phyloP scores from a whole-genome alignment of 495 filamentous ascomycete species.

The Aspergillus affinis region DNA sequence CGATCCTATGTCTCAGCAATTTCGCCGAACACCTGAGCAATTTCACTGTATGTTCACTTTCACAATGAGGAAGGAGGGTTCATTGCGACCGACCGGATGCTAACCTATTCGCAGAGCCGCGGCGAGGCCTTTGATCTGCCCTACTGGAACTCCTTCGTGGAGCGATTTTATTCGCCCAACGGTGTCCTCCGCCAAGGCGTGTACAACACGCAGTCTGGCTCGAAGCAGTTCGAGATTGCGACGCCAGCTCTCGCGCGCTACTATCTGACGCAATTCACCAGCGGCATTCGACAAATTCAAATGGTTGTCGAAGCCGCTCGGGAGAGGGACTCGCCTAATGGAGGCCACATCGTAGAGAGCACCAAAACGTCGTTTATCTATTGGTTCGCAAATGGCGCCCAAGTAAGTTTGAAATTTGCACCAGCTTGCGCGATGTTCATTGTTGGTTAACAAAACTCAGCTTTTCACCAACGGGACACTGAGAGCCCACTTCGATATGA shows the following conservation, averaged over 20 bases:
- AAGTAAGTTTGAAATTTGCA: constrained; percentile 48
- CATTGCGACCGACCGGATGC: constrained; percentile 3
- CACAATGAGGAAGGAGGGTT: background rate
- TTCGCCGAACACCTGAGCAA: constrained; percentile 71
- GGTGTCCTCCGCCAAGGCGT: constrained; percentile 69
- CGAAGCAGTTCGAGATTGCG: constrained; percentile 77
- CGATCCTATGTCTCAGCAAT: constrained; percentile 61
- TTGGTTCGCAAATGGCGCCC: constrained; percentile 69
- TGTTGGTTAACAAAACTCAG: constrained; percentile 38
- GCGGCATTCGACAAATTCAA: constrained; percentile 75
- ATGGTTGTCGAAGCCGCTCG: constrained; percentile 61
- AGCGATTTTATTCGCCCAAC: constrained; percentile 68
- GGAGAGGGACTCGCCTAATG: constrained; percentile 57
- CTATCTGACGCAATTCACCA: constrained; percentile 80
- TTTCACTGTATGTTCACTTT: constrained; percentile 52
- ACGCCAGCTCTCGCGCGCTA: constrained; percentile 74
- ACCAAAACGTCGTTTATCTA: constrained; percentile 64
- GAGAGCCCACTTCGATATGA: constrained; percentile 62
- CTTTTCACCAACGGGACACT: constrained; percentile 63
- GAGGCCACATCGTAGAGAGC: constrained; percentile 65
- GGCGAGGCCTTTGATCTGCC: constrained; percentile 59
- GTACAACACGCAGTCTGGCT: constrained; percentile 45
- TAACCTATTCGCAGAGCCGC: constrained; percentile 45
- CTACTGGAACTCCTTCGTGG: constrained; percentile 76
- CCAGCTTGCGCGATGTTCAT: background rate